Percentiles rank a stretch among this genome's conserved stretches.
phyloP scores from a whole-genome alignment of 2,329 filamentous ascomycete species.

The Septoria petroselini region DNA sequence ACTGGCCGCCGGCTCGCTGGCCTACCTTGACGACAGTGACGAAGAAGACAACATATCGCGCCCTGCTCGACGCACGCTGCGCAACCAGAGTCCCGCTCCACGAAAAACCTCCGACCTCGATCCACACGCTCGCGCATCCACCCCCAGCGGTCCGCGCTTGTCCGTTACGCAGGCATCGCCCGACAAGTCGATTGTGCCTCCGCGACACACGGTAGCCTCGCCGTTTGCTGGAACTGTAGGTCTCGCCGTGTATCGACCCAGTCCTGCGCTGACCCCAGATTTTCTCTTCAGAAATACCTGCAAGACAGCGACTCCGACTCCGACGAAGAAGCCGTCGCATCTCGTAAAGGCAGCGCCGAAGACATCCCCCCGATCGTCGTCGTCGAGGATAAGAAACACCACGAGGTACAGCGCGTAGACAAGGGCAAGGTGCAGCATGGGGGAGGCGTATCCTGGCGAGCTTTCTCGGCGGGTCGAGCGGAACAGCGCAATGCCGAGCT shows the following conservation, averaged over 20 bases:
- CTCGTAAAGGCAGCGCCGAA: constrained; percentile 32
- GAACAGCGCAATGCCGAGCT: constrained; percentile 37
- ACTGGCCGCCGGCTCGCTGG: constrained; percentile 34
- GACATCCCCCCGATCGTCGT: constrained; percentile 6
- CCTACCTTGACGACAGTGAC: constrained; percentile 37
- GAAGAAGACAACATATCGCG: constrained; percentile 26
- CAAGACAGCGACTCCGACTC: constrained; percentile 34
- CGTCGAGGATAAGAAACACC: constrained; percentile 20
- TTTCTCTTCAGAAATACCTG: constrained; percentile 34
- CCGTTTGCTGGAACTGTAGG: constrained; percentile 37
- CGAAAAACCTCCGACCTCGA: constrained; percentile 24
- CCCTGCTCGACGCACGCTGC: constrained; percentile 22
- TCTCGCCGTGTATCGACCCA: constrained; percentile 9
- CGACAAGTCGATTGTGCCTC: constrained; percentile 18
- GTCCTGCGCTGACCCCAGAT: constrained; percentile 23
- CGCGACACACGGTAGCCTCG: constrained; percentile 37
- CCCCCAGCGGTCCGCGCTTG: constrained; percentile 28
- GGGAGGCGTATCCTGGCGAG: constrained; percentile 37
- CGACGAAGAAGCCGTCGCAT: constrained; percentile 34
- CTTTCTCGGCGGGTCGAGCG: constrained; percentile 35
- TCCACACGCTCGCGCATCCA: constrained; percentile 24
- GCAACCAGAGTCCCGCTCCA: constrained; percentile 33
- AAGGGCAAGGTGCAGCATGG: constrained; percentile 34
- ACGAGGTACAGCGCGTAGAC: constrained; percentile 35
- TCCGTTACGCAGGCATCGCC: constrained; percentile 18